These are phyloP conservation scores for Durotheca rogersii DNA, from an alignment of 495 filamentous ascomycete genomes.

Conservation along the genomic window DNA sequence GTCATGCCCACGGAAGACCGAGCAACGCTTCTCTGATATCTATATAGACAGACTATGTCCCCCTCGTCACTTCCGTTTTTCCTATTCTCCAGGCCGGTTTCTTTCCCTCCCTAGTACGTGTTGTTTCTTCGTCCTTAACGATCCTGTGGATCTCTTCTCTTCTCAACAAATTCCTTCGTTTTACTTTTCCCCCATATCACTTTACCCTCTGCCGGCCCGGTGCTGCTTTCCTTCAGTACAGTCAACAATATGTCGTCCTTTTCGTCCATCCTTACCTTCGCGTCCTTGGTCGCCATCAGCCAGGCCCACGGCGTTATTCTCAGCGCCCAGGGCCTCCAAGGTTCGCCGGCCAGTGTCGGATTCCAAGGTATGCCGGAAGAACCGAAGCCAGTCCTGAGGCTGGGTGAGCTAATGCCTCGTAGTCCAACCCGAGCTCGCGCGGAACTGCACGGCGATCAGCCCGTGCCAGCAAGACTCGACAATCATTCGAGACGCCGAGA, in stretches of 20 bases:
- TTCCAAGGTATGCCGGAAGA: conserved; percentile 37
- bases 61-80: conserved; percentile 18
- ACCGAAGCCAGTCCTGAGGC: too few relatives aligned
- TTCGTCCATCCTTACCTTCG: conserved; percentile 34
- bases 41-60: conserved; percentile 27
- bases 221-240: conserved; percentile 20
- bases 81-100: conserved; percentile 35
- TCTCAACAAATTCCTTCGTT: conserved; percentile 43
- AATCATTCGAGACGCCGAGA: conserved; percentile 55
- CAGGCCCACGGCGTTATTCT: conserved; percentile 48
- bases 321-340: conserved; percentile 41
- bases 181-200: conserved; percentile 33
- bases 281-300: conserved; percentile 39
- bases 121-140: conserved; percentile 35
- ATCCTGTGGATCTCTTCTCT: conserved; percentile 39
- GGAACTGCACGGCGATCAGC: conserved; percentile 53
- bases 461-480: conserved; percentile 55
- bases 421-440: conserved; percentile 44
- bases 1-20: conserved; percentile 9
- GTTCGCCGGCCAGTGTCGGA: conserved; percentile 44
- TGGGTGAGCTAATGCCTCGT: not conserved
- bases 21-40: conserved; percentile 6
- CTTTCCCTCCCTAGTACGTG: conserved; percentile 35
- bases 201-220: conserved; percentile 30
- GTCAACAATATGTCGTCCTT: conserved; percentile 39